These are phyloP conservation scores for Penicillium sp. DNA, from an alignment of 2,329 filamentous ascomycete genomes.

Conservation along the genomic window DNA sequence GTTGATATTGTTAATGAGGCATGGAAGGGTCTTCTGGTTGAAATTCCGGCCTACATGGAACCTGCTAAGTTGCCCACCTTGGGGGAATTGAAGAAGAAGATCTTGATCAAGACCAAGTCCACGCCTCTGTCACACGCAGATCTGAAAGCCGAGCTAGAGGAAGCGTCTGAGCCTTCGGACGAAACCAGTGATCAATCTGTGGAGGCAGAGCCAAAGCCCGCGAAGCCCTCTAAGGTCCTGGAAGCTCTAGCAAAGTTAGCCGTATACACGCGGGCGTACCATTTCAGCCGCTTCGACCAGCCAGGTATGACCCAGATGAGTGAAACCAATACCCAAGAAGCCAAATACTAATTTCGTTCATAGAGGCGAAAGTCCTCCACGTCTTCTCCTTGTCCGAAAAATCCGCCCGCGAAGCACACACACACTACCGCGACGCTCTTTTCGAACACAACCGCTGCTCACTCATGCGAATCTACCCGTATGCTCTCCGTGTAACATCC, in stretches of 20 bases:
- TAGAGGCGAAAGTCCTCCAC: constrained; percentile 56
- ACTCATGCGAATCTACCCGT: constrained; percentile 86
- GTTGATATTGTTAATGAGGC: constrained; percentile 90
- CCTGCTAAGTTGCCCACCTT: constrained; percentile 63
- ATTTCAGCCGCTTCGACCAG: constrained; percentile 71
- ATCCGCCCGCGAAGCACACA: constrained; percentile 64
- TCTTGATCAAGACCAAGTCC: constrained; percentile 78
- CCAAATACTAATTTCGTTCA: neutral
- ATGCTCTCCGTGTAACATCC: constrained; percentile 74
- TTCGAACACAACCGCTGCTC: constrained; percentile 80
- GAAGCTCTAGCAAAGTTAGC: constrained; percentile 71
- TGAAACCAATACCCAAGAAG: neutral
- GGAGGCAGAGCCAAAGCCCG: constrained; percentile 27
- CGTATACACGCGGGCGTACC: constrained; percentile 82
- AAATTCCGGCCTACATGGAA: constrained; percentile 59
- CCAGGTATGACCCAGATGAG: constrained; percentile 52
- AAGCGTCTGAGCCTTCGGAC: constrained; percentile 8
- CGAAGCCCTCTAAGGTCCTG: constrained; percentile 63
- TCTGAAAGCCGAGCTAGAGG: neutral
- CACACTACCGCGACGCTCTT: constrained; percentile 56
- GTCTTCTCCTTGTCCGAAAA: constrained; percentile 65
- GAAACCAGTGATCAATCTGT: neutral
- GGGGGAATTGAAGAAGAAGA: constrained; percentile 72
- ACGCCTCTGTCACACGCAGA: constrained; percentile 41
- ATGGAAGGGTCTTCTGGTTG: constrained; percentile 74